Evolutionary conservation across 257 asterid genomes (phyloP).

Genomic region (Solanum neorickii): DNA sequence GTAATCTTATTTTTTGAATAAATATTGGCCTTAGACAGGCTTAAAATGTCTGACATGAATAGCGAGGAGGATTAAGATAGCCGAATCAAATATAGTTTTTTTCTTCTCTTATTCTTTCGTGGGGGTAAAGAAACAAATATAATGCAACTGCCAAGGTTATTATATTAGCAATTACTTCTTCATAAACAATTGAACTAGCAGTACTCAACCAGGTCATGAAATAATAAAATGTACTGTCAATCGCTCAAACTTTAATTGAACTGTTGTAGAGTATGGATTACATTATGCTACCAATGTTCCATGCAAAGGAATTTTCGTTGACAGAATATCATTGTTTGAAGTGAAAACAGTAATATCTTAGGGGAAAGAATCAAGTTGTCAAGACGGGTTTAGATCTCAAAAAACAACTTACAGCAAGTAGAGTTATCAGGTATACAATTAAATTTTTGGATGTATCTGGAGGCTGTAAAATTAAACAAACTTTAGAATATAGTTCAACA

Average conservation of each 20-base stretch:
- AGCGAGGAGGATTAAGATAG: neutral
- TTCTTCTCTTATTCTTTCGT: too few species aligned
- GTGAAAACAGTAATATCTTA: neutral
- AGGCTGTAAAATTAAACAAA: constrained; percentile 45
- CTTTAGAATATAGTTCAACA: neutral
- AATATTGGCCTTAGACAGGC: neutral
- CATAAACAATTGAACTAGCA: neutral
- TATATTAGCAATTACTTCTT: neutral
- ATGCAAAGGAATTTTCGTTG: neutral
- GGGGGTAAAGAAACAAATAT: neutral
- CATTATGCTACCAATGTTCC: neutral
- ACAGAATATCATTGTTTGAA: neutral
- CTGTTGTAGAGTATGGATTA: neutral
- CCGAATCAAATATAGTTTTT: neutral
- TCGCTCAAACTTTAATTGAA: neutral
- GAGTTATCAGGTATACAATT: constrained; percentile 94
- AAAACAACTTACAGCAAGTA: constrained; percentile 60
- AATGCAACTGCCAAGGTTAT: neutral
- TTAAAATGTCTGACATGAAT: neutral
- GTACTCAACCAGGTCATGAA: neutral
- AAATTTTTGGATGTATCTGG: constrained; percentile 51
- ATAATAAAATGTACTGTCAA: neutral
- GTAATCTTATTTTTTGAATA: neutral
- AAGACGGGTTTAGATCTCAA: neutral
- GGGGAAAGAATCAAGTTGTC: neutral